Evolutionary conservation across 352 stramenopile species (phyloP), one percentile per base, ranked within the genome.

Genomic region (Paralagenidium karlingii): DNA sequence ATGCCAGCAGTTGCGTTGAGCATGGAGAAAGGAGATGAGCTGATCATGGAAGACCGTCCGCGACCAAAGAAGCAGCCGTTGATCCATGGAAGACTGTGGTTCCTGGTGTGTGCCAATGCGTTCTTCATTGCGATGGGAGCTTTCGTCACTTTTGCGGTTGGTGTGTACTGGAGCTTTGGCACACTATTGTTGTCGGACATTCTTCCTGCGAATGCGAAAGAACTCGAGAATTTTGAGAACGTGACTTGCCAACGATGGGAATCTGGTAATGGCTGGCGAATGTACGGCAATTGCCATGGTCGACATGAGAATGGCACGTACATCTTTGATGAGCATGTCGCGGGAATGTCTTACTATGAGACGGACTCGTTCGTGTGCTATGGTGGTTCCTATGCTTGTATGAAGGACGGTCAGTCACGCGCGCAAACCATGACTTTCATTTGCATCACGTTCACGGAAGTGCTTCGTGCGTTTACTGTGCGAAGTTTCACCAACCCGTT

Each of bases 401-500:
- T 83, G 8, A 63, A 60, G 6, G 62, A 63, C 8, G 74, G 70
- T 12, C 47, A 83, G 18, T 60, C 61, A 1, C 74, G 71, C 13
- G 51, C 70, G 9, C 70, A 85, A 48, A 88, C 74, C 0, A 81
- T 85, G 74, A 75, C 69, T 24, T 85, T 88, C 38, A 48, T 82
- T 25, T 57, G 52, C 3, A 45, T 88, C 25, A 58, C 63, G 6
- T 80, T 83, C 42, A 85, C 71, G 15, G 70, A 88, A 27, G 66
- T 88, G 25, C 47, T 88, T 29, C 74, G 74, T 33, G 70, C 74
- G 29, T 88, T 79, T 55, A 85, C 70, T 43, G 58, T 88, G 16
- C 70, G 74, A 8, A 77, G 64, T 45, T 82, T 88, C 40, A 81
- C 63, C 8, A 62, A 75, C 34, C 56, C 66, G 2, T 60, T 85